Base-by-base conservation (phyloP, 2,329 filamentous ascomycete genomes). In the Pseudogymnoascus verrucosus region DNA sequence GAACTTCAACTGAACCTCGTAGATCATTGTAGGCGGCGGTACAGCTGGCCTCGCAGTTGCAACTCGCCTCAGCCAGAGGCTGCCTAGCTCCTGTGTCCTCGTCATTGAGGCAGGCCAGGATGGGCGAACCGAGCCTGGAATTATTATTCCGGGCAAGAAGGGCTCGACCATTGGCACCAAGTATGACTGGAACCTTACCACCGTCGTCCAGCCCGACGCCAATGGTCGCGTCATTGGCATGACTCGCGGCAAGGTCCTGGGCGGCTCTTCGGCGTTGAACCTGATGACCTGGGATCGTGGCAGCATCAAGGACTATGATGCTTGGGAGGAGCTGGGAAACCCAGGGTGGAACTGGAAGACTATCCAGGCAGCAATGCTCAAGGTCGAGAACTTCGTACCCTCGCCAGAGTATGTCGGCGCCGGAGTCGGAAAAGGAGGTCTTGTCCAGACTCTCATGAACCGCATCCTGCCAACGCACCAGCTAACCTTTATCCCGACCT, bases 401-500 rank as follows among this genome's bases (percentile, higher is more conserved):
- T 68, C 66, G 5, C 26, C 28, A 26, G 42, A 65, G 54, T 69
- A 67, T 66, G 63, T 61, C 21, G 65, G 62, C 64, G 65, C 26
- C 6, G 51, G 51, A 34, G 51, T 57, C 10, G 51, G 51, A 10
- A 57, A 57, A 34, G 28, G 51, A 4, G 51, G 51, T 34, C n/a
- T 34, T 57, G 34, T 57, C 51, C 51, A 57, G 51, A 67, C 65
- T 7, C 64, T 73, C 23, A 72, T 79, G 66, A 81, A 79, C 66
- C 75, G 78, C 2, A 71, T 77, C 59, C 71, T 78, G 14, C 78
- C 79, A 3, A 71, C 70, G 14, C 77, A 80, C 31, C 77, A 80
- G 66, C 65, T 74, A 8, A 68, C 73, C 0, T 82, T 76, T 73
- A 75, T 78, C 19, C 79, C 79, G 0, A 77, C 80, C 0, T 70